Conservation (phyloP, 129 eudicot genomes). For the Gnaphalium uliginosum region DNA sequence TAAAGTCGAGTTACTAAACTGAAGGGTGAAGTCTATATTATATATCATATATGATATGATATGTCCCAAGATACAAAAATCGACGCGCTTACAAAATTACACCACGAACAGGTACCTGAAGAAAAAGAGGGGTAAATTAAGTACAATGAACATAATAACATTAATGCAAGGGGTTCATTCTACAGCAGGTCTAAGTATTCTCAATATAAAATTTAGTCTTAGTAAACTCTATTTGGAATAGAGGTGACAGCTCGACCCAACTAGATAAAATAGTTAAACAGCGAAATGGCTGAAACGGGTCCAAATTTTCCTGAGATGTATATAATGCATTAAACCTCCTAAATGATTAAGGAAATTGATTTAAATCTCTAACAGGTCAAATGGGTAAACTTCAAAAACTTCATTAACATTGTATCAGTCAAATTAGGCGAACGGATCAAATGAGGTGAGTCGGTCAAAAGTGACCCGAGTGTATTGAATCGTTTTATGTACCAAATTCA, state of each 20-base stretch:
- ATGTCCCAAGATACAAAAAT: constrained; percentile 37
- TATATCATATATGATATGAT: constrained; percentile 36
- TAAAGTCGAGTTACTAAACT: constrained; percentile 35
- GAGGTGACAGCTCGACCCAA: background rate
- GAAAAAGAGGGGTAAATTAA: background rate
- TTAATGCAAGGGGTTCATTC: background rate
- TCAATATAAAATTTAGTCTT: background rate
- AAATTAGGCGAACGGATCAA: background rate
- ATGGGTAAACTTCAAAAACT: no score
- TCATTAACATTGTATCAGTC: background rate
- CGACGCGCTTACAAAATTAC: constrained; percentile 35
- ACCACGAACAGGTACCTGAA: constrained; percentile 35
- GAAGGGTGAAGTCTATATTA: constrained; percentile 33
- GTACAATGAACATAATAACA: background rate
- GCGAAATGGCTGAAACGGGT: background rate
- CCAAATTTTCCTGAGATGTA: background rate
- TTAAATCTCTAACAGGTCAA: background rate
- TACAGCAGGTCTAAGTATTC: constrained; percentile 4
- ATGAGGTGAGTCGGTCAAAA: background rate
- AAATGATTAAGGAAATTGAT: background rate
- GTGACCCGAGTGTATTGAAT: background rate
- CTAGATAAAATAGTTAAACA: background rate
- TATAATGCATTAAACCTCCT: background rate
- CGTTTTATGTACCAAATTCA: background rate
- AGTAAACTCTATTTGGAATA: background rate